These are phyloP conservation scores for Larix kaempferi DNA, from an alignment of 75 land plant species.

Conservation along the genomic window DNA sequence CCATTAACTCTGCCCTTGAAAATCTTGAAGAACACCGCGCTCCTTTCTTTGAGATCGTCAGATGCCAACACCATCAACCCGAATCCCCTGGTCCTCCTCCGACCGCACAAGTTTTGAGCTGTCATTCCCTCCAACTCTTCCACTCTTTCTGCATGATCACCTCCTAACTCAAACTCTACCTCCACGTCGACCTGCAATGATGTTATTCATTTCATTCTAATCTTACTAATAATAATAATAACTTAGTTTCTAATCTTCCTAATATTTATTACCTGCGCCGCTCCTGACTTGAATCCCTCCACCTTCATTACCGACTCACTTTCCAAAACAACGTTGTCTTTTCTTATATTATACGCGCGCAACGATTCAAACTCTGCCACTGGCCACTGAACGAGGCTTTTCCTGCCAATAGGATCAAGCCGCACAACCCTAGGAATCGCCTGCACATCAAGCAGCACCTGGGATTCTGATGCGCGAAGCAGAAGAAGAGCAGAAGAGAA, in stretches of 20 bases:
- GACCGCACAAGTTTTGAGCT: not conserved
- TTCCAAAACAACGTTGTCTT: not conserved
- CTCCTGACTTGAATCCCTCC: not conserved
- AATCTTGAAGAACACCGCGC: not conserved
- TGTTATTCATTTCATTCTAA: too few species aligned
- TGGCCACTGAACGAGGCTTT: conserved; percentile 69
- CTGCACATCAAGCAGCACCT: conserved; percentile 20
- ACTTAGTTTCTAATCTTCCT: too few species aligned
- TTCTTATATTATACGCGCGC: conserved; percentile 6
- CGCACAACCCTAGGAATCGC: conserved; percentile 51
- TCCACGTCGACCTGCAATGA: conserved; percentile 6
- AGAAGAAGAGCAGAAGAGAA: not conserved
- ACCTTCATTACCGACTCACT: not conserved
- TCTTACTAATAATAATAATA: too few species aligned
- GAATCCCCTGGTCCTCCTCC: not conserved
- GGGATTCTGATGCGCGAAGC: not conserved
- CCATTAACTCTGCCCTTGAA: not conserved
- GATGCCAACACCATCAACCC: conserved; percentile 6
- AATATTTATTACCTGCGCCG: conserved; percentile 5
- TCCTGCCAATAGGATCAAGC: conserved; percentile 41
- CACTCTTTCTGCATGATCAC: not conserved
- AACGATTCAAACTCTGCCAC: conserved; percentile 51
- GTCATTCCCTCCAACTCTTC: not conserved
- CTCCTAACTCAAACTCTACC: not conserved
- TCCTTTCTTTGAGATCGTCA: conserved; percentile 1